These are phyloP conservation scores for Dioszegia hungarica DNA, from an alignment of 768 basidiomycete species.

Conservation along the genomic window DNA sequence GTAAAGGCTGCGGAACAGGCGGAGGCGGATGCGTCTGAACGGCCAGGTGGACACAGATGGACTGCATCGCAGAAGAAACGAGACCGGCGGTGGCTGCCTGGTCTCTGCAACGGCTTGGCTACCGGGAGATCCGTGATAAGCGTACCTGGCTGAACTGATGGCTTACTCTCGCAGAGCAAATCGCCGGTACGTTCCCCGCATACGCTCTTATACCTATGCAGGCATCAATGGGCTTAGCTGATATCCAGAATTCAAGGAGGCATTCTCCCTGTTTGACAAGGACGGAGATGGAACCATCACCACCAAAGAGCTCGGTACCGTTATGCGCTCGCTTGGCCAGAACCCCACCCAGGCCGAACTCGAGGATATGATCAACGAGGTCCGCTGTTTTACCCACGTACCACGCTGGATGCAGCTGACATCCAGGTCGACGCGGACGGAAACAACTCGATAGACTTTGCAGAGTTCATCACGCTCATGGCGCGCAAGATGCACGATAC, in stretches of 20 bases:
- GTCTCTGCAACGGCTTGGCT: too few relatives aligned
- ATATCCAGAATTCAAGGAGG: slow-evolving; percentile 87
- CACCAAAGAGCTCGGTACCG: slow-evolving; percentile 80
- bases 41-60: too few relatives aligned
- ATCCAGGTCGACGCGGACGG: slow-evolving; percentile 71
- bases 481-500: slow-evolving; percentile 89
- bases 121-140: too few relatives aligned
- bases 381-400: slow-evolving; percentile 13
- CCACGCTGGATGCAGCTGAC: neutral
- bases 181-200: slow-evolving; percentile 61
- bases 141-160: neutral
- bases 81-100: too few relatives aligned
- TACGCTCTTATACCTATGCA: too few relatives aligned
- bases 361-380: slow-evolving; percentile 91
- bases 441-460: slow-evolving; percentile 80
- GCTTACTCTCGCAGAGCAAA: slow-evolving; percentile 64
- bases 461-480: slow-evolving; percentile 75
- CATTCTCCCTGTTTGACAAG: slow-evolving; percentile 96
- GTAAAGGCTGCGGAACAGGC: neutral
- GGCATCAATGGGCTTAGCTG: neutral
- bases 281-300: slow-evolving; percentile 93
- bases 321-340: slow-evolving; percentile 88
- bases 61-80: too few relatives aligned
- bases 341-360: slow-evolving; percentile 88
- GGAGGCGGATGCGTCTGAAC: too few relatives aligned